Evolutionary conservation across 1,139 yeast species (phyloP).

Genomic region (Tardiomyces blankii): DNA sequence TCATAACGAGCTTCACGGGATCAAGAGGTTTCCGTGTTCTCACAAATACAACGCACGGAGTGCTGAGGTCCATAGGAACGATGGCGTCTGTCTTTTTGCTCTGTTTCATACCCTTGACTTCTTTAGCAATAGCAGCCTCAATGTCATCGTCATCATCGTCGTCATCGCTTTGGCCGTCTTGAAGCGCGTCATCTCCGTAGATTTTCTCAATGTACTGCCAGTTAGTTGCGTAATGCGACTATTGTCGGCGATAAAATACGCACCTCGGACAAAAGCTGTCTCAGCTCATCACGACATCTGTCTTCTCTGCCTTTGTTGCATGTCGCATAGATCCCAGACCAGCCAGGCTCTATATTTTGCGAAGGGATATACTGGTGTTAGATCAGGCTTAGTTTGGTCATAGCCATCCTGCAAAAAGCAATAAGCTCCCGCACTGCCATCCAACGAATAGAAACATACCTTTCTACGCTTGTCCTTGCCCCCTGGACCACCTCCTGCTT

Average conservation of each 20-base stretch:
- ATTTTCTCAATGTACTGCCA: slow-evolving; percentile 27
- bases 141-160: slow-evolving; percentile 32
- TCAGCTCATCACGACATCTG: slow-evolving; percentile 63
- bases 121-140: slow-evolving; percentile 67
- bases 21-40: slow-evolving; percentile 68
- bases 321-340: slow-evolving; percentile 78
- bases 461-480: too few species aligned
- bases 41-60: slow-evolving; percentile 76
- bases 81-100: slow-evolving; percentile 13
- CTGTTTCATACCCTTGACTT: slow-evolving; percentile 47
- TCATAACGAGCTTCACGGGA: slow-evolving; percentile 60
- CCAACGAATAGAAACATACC: too few species aligned
- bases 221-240: too few species aligned
- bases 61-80: slow-evolving; percentile 55
- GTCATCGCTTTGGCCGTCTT: slow-evolving; percentile 28
- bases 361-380: slow-evolving; percentile 7
- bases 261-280: slow-evolving; percentile 36
- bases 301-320: slow-evolving; percentile 71
- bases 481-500: too few species aligned
- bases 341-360: slow-evolving; percentile 53
- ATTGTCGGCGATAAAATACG: too few species aligned
- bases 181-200: slow-evolving; percentile 34
- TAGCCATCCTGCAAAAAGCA: too few species aligned
- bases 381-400: too few species aligned
- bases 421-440: too few species aligned